phyloP scores from a whole-genome alignment of 176 grass and related monocot genomes.

The sorghum (Sorghum bicolor) region Sorghum_bicolor_NCBIv3 NC_012877.2:62267001-62267500 shows the following conservation, averaged over 20 bases:
- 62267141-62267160: not conserved
- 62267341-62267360: not conserved
- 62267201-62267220: slow-evolving; percentile 31
- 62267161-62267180: not conserved
- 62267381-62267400: slow-evolving; percentile 65
- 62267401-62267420: slow-evolving; percentile 64
- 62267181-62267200: not conserved
- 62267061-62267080: not conserved
- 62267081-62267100: not conserved
- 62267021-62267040: not conserved
- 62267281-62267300: not conserved
- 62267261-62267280: not conserved
- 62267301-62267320: not conserved
- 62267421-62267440: slow-evolving; percentile 83
- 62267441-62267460: slow-evolving; percentile 76
- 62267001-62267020: slow-evolving; percentile 21
- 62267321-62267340: not conserved
- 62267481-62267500: slow-evolving; percentile 80
- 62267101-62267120: not conserved
- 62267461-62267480: slow-evolving; percentile 68
- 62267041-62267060: not conserved
- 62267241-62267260: not conserved
- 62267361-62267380: slow-evolving; percentile 41
- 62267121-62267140: not conserved
- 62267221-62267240: slow-evolving; percentile 25